Conservation (phyloP, 768 basidiomycete genomes). For the Nidularia pulvinata region DNA sequence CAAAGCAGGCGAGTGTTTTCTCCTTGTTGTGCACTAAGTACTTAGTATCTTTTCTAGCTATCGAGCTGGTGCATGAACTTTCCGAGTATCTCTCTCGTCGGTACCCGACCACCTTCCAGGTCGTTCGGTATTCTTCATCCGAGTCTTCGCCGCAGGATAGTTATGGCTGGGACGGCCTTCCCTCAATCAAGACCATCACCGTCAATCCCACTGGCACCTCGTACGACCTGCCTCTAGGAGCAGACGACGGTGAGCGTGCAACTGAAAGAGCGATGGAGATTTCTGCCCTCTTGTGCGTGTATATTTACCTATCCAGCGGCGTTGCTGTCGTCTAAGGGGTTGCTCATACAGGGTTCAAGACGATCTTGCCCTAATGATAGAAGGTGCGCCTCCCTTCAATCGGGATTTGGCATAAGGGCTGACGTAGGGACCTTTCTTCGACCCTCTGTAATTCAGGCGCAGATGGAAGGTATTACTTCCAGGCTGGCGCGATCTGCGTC, state of each 20-base stretch:
- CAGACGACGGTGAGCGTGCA: constrained; percentile 27
- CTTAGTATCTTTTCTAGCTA: constrained; percentile 31
- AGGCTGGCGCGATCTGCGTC: constrained; percentile 68
- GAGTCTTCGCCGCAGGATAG: constrained; percentile 8
- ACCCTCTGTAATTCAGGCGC: constrained; percentile 31
- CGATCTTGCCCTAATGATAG: constrained; percentile 59
- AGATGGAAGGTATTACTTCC: constrained; percentile 75
- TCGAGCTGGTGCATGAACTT: constrained; percentile 69
- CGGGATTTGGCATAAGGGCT: background rate
- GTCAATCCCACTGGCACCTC: constrained; percentile 46
- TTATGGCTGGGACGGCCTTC: constrained; percentile 39
- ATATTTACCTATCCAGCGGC: background rate
- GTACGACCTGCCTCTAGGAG: constrained; percentile 46
- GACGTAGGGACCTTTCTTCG: background rate
- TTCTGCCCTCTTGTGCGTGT: constrained; percentile 57
- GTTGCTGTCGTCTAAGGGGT: background rate
- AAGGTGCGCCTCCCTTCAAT: constrained; percentile 32
- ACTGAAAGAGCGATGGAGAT: constrained; percentile 60
- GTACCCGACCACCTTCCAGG: constrained; percentile 56
- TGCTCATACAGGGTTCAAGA: constrained; percentile 43
- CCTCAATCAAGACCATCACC: constrained; percentile 49
- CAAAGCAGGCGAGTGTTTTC: constrained; percentile 29
- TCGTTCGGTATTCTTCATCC: constrained; percentile 36
- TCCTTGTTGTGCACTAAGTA: background rate
- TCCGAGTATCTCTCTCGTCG: constrained; percentile 65